phyloP scores from a whole-genome alignment of 768 basidiomycete species.

The Crepidotus variabilis region DNA sequence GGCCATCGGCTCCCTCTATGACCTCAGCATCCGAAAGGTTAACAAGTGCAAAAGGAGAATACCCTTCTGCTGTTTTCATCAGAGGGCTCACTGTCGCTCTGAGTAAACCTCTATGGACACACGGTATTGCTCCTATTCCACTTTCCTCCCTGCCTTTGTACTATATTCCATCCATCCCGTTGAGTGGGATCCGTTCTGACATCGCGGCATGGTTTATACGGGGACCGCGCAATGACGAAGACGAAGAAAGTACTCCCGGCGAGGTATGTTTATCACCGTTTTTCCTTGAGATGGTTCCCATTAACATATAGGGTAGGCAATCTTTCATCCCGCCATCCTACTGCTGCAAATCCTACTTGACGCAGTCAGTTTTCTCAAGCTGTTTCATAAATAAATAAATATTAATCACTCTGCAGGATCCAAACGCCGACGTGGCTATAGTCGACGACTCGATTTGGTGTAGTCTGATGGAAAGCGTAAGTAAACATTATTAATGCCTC shows the following conservation, averaged over 20 bases:
- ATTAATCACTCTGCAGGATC: not conserved
- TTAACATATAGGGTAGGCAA: not conserved
- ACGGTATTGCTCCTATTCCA: not conserved
- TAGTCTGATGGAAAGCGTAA: constrained; percentile 5
- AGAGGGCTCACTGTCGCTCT: constrained; percentile 11
- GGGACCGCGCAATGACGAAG: not conserved
- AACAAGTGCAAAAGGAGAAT: not conserved
- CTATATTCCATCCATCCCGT: constrained; percentile 1
- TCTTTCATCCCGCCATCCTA: constrained; percentile 4
- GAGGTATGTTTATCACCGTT: not conserved
- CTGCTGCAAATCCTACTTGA: constrained; percentile 1
- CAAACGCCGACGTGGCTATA: constrained; percentile 8
- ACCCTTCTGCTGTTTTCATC: constrained; percentile 10
- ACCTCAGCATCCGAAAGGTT: not conserved
- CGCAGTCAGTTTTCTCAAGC: not conserved
- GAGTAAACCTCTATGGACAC: constrained; percentile 5
- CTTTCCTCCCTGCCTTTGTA: not conserved
- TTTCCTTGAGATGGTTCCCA: not conserved
- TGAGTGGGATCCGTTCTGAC: not conserved
- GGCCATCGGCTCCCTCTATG: not conserved
- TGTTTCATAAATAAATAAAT: too few species aligned
- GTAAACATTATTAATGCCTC: constrained; percentile 6
- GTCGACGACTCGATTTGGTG: constrained; percentile 13
- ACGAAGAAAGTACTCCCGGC: not conserved
- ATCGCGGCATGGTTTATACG: not conserved